phyloP scores from a whole-genome alignment of 768 basidiomycete genomes.

The Auricularia heimuer region DNA sequence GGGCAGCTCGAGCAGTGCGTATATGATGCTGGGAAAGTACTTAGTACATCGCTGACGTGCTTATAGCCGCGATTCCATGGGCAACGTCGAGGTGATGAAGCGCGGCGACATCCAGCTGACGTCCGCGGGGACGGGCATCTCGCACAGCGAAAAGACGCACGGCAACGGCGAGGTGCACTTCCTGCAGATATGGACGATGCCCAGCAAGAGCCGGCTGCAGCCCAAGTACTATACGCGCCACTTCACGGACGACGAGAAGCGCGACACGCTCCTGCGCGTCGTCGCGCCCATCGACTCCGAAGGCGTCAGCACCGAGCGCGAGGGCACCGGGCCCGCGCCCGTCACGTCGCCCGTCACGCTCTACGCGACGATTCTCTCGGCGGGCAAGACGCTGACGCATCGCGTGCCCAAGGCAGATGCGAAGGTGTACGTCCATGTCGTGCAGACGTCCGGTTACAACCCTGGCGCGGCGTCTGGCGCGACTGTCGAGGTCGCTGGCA shows the following conservation, averaged over 20 bases:
- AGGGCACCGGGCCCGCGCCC: slow-evolving; percentile 72
- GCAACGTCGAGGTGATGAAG: slow-evolving; percentile 79
- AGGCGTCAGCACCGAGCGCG: slow-evolving; percentile 52
- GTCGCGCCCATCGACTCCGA: slow-evolving; percentile 62
- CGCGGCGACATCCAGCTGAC: slow-evolving; percentile 89
- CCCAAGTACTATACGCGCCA: slow-evolving; percentile 84
- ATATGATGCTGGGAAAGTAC: not conserved
- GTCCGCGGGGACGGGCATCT: slow-evolving; percentile 84
- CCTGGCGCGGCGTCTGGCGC: slow-evolving; percentile 45
- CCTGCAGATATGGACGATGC: slow-evolving; percentile 62
- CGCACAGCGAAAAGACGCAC: slow-evolving; percentile 62
- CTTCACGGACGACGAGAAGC: slow-evolving; percentile 77
- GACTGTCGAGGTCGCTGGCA: slow-evolving; percentile 39
- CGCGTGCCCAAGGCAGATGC: slow-evolving; percentile 26
- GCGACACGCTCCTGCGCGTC: slow-evolving; percentile 55
- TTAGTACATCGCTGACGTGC: not conserved
- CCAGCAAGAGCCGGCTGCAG: slow-evolving; percentile 35
- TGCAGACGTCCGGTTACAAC: slow-evolving; percentile 80
- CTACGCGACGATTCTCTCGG: slow-evolving; percentile 65
- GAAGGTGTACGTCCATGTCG: slow-evolving; percentile 77
- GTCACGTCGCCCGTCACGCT: slow-evolving; percentile 59
- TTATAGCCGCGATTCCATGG: slow-evolving; percentile 79
- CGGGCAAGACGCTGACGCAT: slow-evolving; percentile 43
- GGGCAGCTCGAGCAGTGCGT: slow-evolving; percentile 77
- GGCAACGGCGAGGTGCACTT: slow-evolving; percentile 41